Conservation (phyloP, 2,329 filamentous ascomycete species). For the Ophiostoma perfectum region DNA sequence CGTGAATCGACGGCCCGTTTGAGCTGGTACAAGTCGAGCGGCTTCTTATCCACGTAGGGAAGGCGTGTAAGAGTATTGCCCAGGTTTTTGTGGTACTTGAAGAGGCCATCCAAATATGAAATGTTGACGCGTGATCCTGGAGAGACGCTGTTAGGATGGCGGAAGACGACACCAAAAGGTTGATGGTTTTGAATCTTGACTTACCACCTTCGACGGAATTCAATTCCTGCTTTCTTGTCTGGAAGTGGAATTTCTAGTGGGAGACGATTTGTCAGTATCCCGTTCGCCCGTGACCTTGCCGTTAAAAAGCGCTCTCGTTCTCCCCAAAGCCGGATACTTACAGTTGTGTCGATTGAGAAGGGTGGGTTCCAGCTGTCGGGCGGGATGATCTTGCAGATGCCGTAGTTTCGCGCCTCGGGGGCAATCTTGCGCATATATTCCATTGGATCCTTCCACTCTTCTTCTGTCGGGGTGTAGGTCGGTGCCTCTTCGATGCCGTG, state of each 20-base stretch:
- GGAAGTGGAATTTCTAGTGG: conserved; percentile 84
- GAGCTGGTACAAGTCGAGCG: conserved; percentile 87
- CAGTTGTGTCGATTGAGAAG: conserved; percentile 96
- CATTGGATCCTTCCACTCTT: conserved; percentile 92
- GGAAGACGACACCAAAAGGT: background rate
- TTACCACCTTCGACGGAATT: conserved; percentile 97
- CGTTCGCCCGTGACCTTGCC: too few species aligned
- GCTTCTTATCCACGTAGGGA: conserved; percentile 95
- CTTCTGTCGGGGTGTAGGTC: conserved; percentile 81
- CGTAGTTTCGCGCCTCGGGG: conserved; percentile 78
- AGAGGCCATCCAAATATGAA: conserved; percentile 89
- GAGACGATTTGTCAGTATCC: too few species aligned
- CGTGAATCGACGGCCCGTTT: conserved; percentile 95
- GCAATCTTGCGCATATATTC: conserved; percentile 90
- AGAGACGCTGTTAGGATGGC: conserved; percentile 23
- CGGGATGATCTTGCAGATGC: conserved; percentile 92
- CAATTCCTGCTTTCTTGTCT: conserved; percentile 90
- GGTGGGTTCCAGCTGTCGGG: conserved; percentile 90
- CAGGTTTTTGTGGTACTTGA: conserved; percentile 95
- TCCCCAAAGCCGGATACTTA: conserved; percentile 40
- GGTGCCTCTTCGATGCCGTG: conserved; percentile 86
- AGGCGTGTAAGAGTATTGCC: conserved; percentile 90
- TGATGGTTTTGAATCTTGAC: conserved; percentile 28
- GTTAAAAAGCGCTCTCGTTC: too few species aligned
- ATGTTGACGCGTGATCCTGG: conserved; percentile 88